Evolutionary conservation across 345 rosid species (phyloP), one percentile per base, ranked within the genome.

Genomic region (Sapria himalayana): DNA sequence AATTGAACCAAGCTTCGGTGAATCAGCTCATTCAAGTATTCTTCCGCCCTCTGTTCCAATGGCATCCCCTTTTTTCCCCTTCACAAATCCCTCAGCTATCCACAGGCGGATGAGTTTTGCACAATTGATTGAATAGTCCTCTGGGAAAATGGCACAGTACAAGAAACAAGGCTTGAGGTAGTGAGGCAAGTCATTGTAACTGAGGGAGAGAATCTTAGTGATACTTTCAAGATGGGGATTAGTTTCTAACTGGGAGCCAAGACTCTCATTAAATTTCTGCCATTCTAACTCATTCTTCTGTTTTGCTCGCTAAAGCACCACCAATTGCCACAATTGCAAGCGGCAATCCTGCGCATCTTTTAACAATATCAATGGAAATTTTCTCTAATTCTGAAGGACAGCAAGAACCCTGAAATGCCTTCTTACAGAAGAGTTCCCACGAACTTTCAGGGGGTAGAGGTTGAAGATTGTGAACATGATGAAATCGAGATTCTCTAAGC

Each of bases 291-390:
- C 47, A 9, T 18, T 27, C 20, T 25, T 57, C 39, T 60, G 51
- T 37, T 57, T 60, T 1, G 62, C 13, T 1, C 15, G 71, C 63
- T 49, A 63, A 19, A 19, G 61, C n/a, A 1, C 70, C 74, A 16
- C 70, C 52, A 24, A 69, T 57, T 7, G 70, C 74, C 35, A 61
- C 67, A 1, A 69, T 64, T 15, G 74, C 67, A 9, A 68, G 62
- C 0, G 67, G 70, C 2, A 69, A 25, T 9, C 67, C 74, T 15
- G 42, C 60, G 18, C 74, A 69, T 15, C 52, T 69, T 20, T 39
- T 40, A 43, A 64, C 37, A 36, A 69, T 55, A 0, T 20, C 33
- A 3, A 15, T 23, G 3, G 62, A 64, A 1, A 51, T 41, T 15
- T 54, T 55, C 41, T 55, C 54, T 16, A 69, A 35, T 18, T 64